Percentiles rank a stretch among this genome's conserved stretches.
phyloP scores from a whole-genome alignment of 2,329 filamentous ascomycete genomes.

The Calonectria honghensis region DNA sequence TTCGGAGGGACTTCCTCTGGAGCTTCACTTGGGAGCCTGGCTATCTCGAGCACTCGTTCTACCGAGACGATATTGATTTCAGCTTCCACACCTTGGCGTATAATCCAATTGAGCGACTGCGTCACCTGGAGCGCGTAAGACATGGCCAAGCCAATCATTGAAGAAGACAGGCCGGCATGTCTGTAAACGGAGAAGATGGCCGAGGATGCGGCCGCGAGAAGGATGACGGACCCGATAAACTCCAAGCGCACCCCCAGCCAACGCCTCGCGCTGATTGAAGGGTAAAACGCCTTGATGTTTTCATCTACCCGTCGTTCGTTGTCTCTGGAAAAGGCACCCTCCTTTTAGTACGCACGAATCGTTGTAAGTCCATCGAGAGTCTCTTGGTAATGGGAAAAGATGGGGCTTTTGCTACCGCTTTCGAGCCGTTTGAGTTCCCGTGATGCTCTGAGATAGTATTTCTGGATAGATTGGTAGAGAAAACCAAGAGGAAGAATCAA shows the following conservation, averaged over 20 bases:
- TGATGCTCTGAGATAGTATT: conserved; percentile 21
- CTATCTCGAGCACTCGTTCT: conserved; percentile 82
- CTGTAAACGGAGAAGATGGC: conserved; percentile 8
- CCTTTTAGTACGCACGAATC: conserved; percentile 17
- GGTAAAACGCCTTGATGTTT: conserved; percentile 22
- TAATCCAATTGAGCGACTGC: conserved; percentile 27
- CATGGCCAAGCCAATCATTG: conserved; percentile 32
- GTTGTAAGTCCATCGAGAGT: conserved; percentile 22
- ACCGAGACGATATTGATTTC: conserved; percentile 34
- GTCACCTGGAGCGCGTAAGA: conserved; percentile 33
- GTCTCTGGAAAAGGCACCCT: neutral
- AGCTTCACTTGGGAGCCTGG: conserved; percentile 76
- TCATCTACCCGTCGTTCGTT: conserved; percentile 20
- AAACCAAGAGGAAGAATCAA: conserved; percentile 14
- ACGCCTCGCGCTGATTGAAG: conserved; percentile 23
- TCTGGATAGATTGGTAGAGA: conserved; percentile 16
- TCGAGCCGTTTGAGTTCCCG: conserved; percentile 27
- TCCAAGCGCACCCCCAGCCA: conserved; percentile 27
- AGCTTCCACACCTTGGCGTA: conserved; percentile 18
- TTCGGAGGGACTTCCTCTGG: conserved; percentile 67
- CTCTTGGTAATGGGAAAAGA: conserved; percentile 27
- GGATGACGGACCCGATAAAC: conserved; percentile 32
- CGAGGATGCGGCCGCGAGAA: conserved; percentile 18
- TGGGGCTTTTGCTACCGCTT: conserved; percentile 15
- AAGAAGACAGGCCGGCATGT: conserved; percentile 8